phyloP scores from a whole-genome alignment of 495 filamentous ascomycete species.

The Neurospora sp. region DNA sequence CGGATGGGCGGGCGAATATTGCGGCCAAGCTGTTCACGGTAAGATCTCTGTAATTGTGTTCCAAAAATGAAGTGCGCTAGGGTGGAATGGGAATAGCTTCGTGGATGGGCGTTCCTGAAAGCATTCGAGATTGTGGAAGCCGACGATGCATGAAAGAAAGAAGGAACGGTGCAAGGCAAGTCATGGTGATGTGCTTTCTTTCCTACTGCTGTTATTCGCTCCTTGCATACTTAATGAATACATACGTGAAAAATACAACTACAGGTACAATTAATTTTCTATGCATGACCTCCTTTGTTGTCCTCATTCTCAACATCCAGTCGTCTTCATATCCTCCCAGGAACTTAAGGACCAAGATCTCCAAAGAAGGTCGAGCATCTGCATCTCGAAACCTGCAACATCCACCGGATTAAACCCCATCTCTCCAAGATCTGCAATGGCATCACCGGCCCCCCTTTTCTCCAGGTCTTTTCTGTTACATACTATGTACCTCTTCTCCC shows the following conservation, averaged over 20 bases:
- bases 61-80: not conserved
- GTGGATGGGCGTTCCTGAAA: not conserved
- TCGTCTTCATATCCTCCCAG: not conserved
- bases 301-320: not conserved
- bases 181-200: not conserved
- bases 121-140: not conserved
- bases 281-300: not conserved
- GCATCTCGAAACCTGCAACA: not conserved
- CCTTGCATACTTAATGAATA: not conserved
- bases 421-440: not conserved
- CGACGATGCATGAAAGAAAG: not conserved
- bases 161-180: not conserved
- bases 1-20: not conserved
- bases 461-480: not conserved
- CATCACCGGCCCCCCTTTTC: not conserved
- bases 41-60: not conserved
- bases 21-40: not conserved
- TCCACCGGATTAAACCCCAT: not conserved
- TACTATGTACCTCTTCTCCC: not conserved
- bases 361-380: not conserved
- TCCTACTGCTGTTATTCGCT: not conserved
- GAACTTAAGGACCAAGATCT: not conserved
- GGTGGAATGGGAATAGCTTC: not conserved
- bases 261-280: not conserved
- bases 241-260: not conserved